Conservation (phyloP, 768 basidiomycete genomes). For the Agrocybe chaxingu region DNA sequence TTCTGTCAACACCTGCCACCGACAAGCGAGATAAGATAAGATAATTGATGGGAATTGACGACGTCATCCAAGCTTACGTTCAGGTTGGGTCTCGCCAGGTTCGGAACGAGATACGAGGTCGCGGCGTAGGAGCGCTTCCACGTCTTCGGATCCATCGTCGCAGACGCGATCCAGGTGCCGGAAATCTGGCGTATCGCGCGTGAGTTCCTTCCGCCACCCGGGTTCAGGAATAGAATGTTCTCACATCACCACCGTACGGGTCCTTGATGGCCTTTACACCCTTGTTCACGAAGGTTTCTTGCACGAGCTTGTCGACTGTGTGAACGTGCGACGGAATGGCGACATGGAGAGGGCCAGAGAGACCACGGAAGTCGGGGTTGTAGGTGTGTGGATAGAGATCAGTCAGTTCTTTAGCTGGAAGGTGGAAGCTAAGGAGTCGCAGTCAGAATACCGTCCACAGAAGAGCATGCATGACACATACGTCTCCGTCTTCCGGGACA, state of each 20-base stretch:
- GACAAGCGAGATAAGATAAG: constrained; percentile 14
- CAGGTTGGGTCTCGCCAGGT: constrained; percentile 57
- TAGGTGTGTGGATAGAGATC: constrained; percentile 25
- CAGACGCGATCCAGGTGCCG: constrained; percentile 16
- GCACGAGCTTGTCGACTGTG: constrained; percentile 22
- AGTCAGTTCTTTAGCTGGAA: constrained; percentile 21
- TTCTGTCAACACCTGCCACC: constrained; percentile 20
- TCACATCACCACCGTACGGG: constrained; percentile 27
- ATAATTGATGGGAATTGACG: constrained; percentile 48
- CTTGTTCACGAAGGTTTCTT: constrained; percentile 21
- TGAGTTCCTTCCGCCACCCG: not conserved
- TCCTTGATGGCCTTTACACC: constrained; percentile 22
- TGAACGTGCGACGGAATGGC: constrained; percentile 24
- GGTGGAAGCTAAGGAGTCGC: constrained; percentile 19
- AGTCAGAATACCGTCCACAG: not conserved
- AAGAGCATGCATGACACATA: constrained; percentile 12
- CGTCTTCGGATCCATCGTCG: constrained; percentile 29
- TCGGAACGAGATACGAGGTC: constrained; percentile 59
- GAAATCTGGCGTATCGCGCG: constrained; percentile 17
- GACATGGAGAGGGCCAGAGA: constrained; percentile 25
- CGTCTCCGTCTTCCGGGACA: constrained; percentile 35
- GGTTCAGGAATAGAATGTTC: not conserved
- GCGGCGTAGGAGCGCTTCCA: constrained; percentile 64
- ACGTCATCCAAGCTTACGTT: constrained; percentile 54
- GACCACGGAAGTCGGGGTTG: constrained; percentile 20